A percentile compares a stretch with the other conserved stretches of the same genome.
Evolutionary conservation across 768 basidiomycete species (phyloP).

Genomic region (Clitopilus hobsonii): DNA sequence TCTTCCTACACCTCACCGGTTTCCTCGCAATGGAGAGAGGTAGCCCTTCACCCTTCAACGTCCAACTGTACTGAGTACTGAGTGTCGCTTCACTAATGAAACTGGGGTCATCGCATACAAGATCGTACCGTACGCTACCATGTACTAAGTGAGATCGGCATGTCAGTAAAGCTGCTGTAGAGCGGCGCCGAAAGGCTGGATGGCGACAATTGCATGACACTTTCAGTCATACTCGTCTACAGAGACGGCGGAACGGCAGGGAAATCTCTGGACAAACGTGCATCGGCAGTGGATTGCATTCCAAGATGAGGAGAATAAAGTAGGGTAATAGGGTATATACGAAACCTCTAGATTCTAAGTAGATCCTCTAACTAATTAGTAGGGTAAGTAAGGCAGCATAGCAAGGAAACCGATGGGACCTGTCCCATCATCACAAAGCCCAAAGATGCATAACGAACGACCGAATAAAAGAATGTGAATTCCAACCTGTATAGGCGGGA

Average conservation of each 20-base stretch:
- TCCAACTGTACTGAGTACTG: no score
- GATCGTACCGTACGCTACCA: no score
- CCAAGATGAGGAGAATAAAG: neutral
- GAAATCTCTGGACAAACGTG: neutral
- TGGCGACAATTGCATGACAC: neutral
- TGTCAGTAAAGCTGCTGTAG: neutral
- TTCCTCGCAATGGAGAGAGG: neutral
- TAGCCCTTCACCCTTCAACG: no score
- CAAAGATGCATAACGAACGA: neutral
- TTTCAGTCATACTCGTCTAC: neutral
- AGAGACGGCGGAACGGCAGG: neutral
- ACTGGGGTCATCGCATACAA: neutral
- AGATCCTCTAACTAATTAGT: neutral
- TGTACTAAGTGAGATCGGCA: neutral
- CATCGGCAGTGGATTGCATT: neutral
- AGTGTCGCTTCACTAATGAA: neutral
- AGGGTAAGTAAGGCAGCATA: neutral
- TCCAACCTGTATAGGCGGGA: neutral
- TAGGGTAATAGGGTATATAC: neutral
- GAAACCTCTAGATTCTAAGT: neutral
- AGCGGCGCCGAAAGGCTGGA: neutral
- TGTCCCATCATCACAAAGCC: neutral
- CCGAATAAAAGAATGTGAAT: neutral
- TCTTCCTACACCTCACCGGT: neutral
- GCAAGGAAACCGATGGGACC: neutral